Evolutionary conservation across 768 basidiomycete species (phyloP), one percentile per base, ranked within the genome.

Genomic region (Boletellus sp.): DNA sequence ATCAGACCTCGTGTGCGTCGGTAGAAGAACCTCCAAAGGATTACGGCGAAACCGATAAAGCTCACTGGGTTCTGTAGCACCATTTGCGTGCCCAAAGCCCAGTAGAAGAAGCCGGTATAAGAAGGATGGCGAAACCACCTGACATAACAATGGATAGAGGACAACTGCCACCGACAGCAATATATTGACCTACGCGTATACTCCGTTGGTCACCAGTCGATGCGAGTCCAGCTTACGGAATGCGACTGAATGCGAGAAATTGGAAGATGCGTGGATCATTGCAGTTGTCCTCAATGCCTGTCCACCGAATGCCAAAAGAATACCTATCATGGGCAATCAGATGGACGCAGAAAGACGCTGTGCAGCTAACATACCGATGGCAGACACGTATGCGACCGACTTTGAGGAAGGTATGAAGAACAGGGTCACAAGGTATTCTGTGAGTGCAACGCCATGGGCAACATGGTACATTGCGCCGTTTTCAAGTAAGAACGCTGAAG

Each of bases 101-200:
- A 98, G 67, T 95, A 98, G 68, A 90, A 95, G 74, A 97, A 99
- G 2, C 94, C 96, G 2, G 90, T 81, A 59, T 99, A 99, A 0
- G 95, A 96, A 11, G 96, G 96, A 69, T 99, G 96, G 13, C 96
- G 83, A 53, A 84, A 86, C 81, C 56, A 66, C 20, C 64, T 64
- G 31, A 37, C 37, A 24, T 19, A 42, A 34, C 7, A 28, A 34
- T 19, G 31, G 15, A 9, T 42, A 20, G 23, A 42, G 28, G 35
- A 23, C 22, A 45, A 36, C 22, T 11, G 20, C 15, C 3, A 39
- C 13, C 8, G 19, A 34, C 11, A 32, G 19, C 24, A 42, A 26
- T 41, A n/a, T 23, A 13, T 36, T 22, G 32, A 74, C 85, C 66
- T 64, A 96, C 89, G 79, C 76, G 59, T 98, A 99, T 45, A 99